phyloP scores from a whole-genome alignment of 2,329 filamentous ascomycete genomes.

The Penicillium capsulatum region DNA sequence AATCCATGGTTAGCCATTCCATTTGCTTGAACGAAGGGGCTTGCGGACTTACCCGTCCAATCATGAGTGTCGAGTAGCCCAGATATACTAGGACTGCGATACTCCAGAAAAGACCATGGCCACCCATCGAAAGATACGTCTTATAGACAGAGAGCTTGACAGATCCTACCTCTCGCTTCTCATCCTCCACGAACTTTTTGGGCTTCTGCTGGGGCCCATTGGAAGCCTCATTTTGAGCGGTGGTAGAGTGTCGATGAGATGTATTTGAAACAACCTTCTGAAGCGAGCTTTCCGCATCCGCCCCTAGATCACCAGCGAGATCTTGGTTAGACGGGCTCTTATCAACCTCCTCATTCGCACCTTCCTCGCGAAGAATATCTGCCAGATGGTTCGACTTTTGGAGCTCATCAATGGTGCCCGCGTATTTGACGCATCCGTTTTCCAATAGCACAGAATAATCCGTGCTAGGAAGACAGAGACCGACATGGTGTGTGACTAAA shows the following conservation, averaged over 20 bases:
- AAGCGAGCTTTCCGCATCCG: conserved; percentile 15
- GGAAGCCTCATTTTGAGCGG: conserved; percentile 10
- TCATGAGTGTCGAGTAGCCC: conserved; percentile 51
- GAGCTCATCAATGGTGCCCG: conserved; percentile 62
- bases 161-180: conserved; percentile 65
- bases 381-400: conserved; percentile 39
- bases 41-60: conserved; percentile 47
- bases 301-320: conserved; percentile 7
- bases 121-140: conserved; percentile 63
- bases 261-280: conserved; percentile 24
- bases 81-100: conserved; percentile 53
- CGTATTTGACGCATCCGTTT: conserved; percentile 61
- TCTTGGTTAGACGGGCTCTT: conserved; percentile 12
- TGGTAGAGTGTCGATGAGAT: conserved; percentile 8
- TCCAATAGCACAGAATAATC: conserved; percentile 71
- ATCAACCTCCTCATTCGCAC: conserved; percentile 43
- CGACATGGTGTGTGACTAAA: conserved; percentile 75
- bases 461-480: conserved; percentile 64
- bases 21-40: not conserved
- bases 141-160: conserved; percentile 65
- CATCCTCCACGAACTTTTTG: conserved; percentile 72
- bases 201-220: conserved; percentile 33
- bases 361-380: conserved; percentile 39
- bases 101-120: conserved; percentile 59
- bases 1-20: not conserved